Evolutionary conservation across 2,329 filamentous ascomycete genomes (phyloP).

Genomic region (Orbilia brochopaga): DNA sequence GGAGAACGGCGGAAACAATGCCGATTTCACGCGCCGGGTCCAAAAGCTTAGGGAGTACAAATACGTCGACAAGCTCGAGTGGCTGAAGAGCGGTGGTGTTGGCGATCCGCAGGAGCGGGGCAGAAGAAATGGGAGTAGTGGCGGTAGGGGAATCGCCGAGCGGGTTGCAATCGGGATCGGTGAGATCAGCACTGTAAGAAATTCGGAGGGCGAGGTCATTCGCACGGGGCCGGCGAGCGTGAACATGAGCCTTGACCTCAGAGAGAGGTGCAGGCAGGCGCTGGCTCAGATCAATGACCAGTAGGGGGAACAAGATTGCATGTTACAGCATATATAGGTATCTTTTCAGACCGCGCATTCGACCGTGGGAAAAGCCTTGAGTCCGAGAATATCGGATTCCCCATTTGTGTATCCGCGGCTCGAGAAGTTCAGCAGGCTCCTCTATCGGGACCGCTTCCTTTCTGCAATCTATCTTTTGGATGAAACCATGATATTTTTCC

Average conservation of each 20-base stretch:
- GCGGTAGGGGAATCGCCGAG: slow-evolving; percentile 9
- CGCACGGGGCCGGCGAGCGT: slow-evolving; percentile 26
- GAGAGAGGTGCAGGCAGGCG: slow-evolving; percentile 44
- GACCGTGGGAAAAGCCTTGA: background rate
- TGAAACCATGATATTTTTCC: background rate
- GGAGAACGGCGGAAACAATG: slow-evolving; percentile 73
- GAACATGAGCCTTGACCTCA: slow-evolving; percentile 46
- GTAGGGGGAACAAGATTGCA: slow-evolving; percentile 5
- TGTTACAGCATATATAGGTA: background rate
- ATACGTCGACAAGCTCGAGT: slow-evolving; percentile 70
- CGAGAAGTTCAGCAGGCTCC: too few species aligned
- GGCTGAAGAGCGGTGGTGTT: slow-evolving; percentile 60
- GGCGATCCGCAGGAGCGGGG: slow-evolving; percentile 18
- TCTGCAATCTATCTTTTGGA: background rate
- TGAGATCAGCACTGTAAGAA: slow-evolving; percentile 22
- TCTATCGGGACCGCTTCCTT: background rate
- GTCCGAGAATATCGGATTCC: too few species aligned
- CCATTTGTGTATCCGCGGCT: too few species aligned
- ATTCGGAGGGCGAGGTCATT: slow-evolving; percentile 31
- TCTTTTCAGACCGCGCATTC: background rate
- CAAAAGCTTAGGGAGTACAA: slow-evolving; percentile 73
- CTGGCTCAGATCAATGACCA: slow-evolving; percentile 44
- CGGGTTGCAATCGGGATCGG: slow-evolving; percentile 10
- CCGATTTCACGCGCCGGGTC: slow-evolving; percentile 69
- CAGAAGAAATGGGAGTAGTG: slow-evolving; percentile 6